Conservation (phyloP, 2,329 filamentous ascomycete species). For the Capronia coronata region DNA sequence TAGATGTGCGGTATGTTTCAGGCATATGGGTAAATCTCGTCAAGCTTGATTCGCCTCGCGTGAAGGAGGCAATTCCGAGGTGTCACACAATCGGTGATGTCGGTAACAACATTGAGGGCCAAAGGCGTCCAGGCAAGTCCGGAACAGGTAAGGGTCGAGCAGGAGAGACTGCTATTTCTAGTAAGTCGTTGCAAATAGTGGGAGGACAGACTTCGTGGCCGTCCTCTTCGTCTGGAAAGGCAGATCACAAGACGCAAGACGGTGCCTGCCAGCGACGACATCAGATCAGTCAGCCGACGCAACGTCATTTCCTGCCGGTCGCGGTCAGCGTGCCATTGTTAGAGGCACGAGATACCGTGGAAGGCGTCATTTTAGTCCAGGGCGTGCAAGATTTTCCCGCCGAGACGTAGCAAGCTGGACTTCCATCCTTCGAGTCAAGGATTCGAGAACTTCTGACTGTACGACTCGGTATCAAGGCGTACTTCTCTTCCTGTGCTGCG, state of each 20-base stretch:
- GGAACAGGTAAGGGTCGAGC: background rate
- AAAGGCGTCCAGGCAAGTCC: background rate
- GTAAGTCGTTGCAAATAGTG: background rate
- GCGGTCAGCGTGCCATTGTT: background rate
- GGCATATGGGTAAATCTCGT: background rate
- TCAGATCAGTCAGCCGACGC: background rate
- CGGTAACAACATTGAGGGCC: background rate
- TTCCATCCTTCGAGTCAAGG: background rate
- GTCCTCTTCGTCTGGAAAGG: background rate
- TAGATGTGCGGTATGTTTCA: background rate
- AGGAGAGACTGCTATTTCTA: background rate
- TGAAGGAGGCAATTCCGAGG: background rate
- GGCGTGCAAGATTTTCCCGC: background rate
- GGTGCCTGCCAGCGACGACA: background rate
- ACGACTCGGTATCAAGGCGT: background rate
- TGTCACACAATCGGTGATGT: background rate
- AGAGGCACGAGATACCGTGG: background rate
- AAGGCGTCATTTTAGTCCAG: background rate
- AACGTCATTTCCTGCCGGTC: background rate
- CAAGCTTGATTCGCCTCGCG: background rate
- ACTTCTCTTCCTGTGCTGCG: background rate
- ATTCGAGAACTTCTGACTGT: background rate
- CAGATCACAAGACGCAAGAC: background rate
- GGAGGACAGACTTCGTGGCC: background rate
- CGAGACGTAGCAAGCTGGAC: background rate